Conservation (phyloP, 1,284 basidiomycete species). For the Austroboletus novae-zelandiae region DNA sequence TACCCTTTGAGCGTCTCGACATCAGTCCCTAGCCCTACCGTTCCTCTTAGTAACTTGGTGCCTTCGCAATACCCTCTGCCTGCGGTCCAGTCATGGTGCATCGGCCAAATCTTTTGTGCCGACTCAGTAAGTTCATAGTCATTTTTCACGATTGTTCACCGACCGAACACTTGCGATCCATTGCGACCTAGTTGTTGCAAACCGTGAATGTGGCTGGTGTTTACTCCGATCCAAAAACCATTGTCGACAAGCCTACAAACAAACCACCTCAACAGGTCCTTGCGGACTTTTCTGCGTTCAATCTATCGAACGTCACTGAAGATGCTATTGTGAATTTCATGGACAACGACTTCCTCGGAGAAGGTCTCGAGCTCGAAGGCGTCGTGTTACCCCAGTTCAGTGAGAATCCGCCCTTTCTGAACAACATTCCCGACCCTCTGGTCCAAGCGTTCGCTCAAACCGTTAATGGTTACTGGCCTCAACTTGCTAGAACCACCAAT, state of each 20-base stretch:
- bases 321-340: conserved; percentile 69
- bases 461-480: conserved; percentile 82
- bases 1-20: conserved; percentile 52
- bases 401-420: conserved; percentile 65
- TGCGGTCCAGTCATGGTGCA: conserved; percentile 75
- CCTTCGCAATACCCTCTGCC: conserved; percentile 71
- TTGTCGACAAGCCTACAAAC: conserved; percentile 88
- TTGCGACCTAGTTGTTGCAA: conserved; percentile 63
- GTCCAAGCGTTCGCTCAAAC: conserved; percentile 71
- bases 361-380: conserved; percentile 80
- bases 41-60: conserved; percentile 49
- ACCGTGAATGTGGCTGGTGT: conserved; percentile 78
- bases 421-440: conserved; percentile 70
- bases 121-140: conserved; percentile 54
- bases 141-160: not conserved
- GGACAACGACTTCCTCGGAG: conserved; percentile 76
- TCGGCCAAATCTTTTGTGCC: conserved; percentile 81
- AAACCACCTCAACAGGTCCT: conserved; percentile 65
- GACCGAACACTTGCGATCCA: not conserved
- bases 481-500: conserved; percentile 78
- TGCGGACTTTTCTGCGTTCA: conserved; percentile 64
- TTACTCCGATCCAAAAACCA: conserved; percentile 84
- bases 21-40: conserved; percentile 62
- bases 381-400: conserved; percentile 63
- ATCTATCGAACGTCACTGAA: conserved; percentile 46